A percentile compares a stretch with the other conserved stretches of the same genome.
These are phyloP conservation scores for Penicillium ucsense DNA, from an alignment of 495 filamentous ascomycete species.

Conservation along the genomic window DNA sequence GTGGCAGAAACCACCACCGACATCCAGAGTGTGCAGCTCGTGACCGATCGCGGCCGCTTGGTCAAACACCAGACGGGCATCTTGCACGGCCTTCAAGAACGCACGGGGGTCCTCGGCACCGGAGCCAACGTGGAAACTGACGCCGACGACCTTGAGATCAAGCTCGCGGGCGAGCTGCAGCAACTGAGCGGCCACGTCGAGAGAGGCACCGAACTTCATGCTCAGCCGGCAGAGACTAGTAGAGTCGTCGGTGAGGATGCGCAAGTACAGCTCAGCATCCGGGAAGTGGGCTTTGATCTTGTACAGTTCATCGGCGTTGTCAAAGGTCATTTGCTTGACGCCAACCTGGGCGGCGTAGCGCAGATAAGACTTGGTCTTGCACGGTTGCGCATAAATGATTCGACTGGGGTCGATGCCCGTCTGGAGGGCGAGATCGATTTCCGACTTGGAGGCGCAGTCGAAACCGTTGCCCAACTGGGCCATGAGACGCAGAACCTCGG, in stretches of 20 bases:
- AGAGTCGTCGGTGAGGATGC: conserved; percentile 93
- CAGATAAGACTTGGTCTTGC: conserved; percentile 97
- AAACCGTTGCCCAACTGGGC: conserved; percentile 86
- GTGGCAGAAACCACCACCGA: conserved; percentile 84
- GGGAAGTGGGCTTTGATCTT: conserved; percentile 91
- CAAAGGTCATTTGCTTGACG: conserved; percentile 98
- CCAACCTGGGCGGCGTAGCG: conserved; percentile 72
- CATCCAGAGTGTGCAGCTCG: conserved; percentile 77
- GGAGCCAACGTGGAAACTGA: conserved; percentile 96
- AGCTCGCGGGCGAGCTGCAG: conserved; percentile 73
- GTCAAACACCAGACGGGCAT: conserved; percentile 83
- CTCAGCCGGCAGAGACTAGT: conserved; percentile 88
- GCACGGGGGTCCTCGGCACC: conserved; percentile 84
- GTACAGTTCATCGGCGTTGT: conserved; percentile 95
- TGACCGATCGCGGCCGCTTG: conserved; percentile 71
- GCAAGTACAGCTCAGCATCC: conserved; percentile 80
- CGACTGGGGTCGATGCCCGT: conserved; percentile 80
- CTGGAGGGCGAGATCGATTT: conserved; percentile 83
- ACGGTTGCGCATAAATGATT: conserved; percentile 98
- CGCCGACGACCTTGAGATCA: conserved; percentile 91
- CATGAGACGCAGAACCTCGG: conserved; percentile 78
- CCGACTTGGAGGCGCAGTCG: conserved; percentile 94
- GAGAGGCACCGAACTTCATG: conserved; percentile 89
- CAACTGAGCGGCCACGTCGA: conserved; percentile 69
- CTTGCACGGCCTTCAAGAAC: conserved; percentile 81